Evolutionary conservation across 164 flowering plant species (phyloP), one percentile per base, ranked within the genome.

Genomic region (Vitis cinerea): DNA sequence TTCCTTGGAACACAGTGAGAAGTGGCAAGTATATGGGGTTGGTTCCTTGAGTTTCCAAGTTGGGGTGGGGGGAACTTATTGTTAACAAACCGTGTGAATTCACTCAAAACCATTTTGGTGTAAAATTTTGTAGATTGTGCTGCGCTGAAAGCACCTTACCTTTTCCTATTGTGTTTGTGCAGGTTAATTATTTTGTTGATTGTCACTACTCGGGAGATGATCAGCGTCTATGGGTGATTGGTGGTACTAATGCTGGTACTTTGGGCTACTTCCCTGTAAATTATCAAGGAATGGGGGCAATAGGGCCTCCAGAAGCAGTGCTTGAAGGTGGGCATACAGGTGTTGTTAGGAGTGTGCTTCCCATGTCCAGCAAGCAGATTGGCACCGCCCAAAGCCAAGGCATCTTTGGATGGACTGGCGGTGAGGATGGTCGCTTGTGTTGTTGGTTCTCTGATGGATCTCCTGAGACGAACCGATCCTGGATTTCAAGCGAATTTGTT

Each of bases 351-450:
- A 82, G 88, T 60, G 82, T 91, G 11, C 67, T 93, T 80, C 91
- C 90, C 6, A 69, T 79, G 71, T 79, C 94, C 27, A 47, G 74
- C 71, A 51, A 79, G 68, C 59, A 10, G 16, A 70, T 78, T 54
- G 64, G 74, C 14, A 60, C 61, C 12, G 48, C 65, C 56, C 74
- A 68, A 31, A 75, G 59, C 65, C 77, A 67, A 47, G 89, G 90
- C 27, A 74, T 87, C 54, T 93, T 96, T 74, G 97, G 97, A 49
- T 96, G 99, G 99, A 90, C 92, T 2, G 97, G 99, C 16, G 97
- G 95, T 16, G 98, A 96, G 71, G 99, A 96, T 76, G 98, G 98
- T n/a, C 89, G 95, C n/a, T 72, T 96, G 44, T 95, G 98, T 80
- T 91, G 95, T 74, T 96, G 98, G 99, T 71, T 75, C 49, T 85